Conservation (phyloP, 192 early-diverging fungal genomes). For the Coemansia sp. region DNA sequence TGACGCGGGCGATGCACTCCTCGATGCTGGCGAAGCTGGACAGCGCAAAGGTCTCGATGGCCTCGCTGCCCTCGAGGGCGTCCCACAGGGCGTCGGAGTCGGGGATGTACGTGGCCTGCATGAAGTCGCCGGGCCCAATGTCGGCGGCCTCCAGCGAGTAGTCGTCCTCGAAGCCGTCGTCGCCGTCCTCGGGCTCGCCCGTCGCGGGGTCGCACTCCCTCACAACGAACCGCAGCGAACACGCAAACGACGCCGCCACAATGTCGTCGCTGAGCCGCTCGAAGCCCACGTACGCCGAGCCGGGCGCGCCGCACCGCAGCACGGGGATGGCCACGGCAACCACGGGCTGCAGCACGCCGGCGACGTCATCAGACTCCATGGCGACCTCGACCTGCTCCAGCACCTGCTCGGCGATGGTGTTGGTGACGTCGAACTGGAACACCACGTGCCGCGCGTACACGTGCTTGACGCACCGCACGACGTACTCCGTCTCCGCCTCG, state of each 20-base stretch:
- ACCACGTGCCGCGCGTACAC: constrained; percentile 88
- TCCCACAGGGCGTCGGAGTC: constrained; percentile 84
- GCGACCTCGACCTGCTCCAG: constrained; percentile 87
- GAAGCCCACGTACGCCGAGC: constrained; percentile 84
- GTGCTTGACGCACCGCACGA: constrained; percentile 90
- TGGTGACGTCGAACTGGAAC: constrained; percentile 94
- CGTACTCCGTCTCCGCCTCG: constrained; percentile 94
- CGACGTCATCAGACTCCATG: constrained; percentile 73
- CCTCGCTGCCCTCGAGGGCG: constrained; percentile 70
- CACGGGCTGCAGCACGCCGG: constrained; percentile 59
- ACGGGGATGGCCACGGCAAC: constrained; percentile 71
- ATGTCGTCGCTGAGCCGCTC: constrained; percentile 55
- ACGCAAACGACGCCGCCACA: constrained; percentile 66
- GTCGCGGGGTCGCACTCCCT: constrained; percentile 96
- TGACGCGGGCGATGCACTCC: constrained; percentile 53
- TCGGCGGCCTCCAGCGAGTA: constrained; percentile 90
- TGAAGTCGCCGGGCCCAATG: constrained; percentile 81
- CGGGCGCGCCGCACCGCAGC: constrained; percentile 76
- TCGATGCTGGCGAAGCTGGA: constrained; percentile 62
- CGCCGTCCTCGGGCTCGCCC: constrained; percentile 77
- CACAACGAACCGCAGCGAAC: constrained; percentile 84
- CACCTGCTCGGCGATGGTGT: constrained; percentile 92
- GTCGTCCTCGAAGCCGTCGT: constrained; percentile 95
- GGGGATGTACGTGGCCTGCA: constrained; percentile 81
- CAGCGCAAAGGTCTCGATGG: constrained; percentile 86